Evolutionary conservation across 2,329 filamentous ascomycete species (phyloP), one percentile per base, ranked within the genome.

Genomic region (Capronia coronata): DNA sequence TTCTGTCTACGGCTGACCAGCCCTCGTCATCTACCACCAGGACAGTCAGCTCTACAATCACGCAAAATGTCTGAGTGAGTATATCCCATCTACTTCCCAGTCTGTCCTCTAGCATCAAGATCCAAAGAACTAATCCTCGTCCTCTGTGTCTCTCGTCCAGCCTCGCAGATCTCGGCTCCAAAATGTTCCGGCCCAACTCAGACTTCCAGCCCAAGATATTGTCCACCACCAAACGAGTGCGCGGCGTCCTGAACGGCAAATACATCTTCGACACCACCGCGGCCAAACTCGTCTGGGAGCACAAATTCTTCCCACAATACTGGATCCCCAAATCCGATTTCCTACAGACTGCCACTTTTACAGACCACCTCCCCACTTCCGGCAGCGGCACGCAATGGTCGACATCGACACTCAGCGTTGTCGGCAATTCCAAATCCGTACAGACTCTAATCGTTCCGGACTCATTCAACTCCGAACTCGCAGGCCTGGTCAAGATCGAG

Each of bases 221-320:
- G 6, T 27, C 52, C 13, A 57, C 57, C 1, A 49, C 52, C 18
- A 61, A 61, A 49, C 55, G 57, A 9, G 48, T 61, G 16, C 58
- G 59, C 22, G 59, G 58, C 10, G 27, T 59, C 14, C 47, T 61
- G 5, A 55, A 59, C 41, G 52, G 52, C 40, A 37, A 56, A 50
- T 56, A 42, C 47, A 55, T 61, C 45, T 61, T 61, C 52, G 56
- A 60, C 49, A 60, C 59, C 16, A 57, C 56, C 9, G 11, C 29
- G 3, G 56, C 58, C 7, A 54, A 55, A 25, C 49, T 61, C 4
- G 59, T 61, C 13, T 61, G 59, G 59, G 59, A 61, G 38, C 46
- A 56, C 38, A 49, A 53, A 34, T 60, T 45, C 38, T 61, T 57
- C 34, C 59, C 59, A 1, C 48, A 52, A 21, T 59, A 57, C 39